phyloP scores from a whole-genome alignment of 805 yeast species.

The Yarrowia yakushimensis region DNA sequence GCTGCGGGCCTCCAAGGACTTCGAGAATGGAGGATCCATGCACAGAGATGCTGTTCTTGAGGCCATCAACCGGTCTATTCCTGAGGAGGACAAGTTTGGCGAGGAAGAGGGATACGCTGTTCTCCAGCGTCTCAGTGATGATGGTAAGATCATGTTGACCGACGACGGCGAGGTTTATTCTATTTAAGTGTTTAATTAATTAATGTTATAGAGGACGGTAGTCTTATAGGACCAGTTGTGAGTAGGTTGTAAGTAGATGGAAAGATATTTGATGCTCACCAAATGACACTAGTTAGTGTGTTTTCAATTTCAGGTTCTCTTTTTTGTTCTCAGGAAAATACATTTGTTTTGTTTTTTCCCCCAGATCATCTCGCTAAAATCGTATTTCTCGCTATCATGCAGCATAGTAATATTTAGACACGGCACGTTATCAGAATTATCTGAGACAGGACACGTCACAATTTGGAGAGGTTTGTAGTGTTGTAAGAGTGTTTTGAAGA shows the following conservation, averaged over 20 bases:
- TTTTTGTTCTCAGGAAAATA: too few species aligned
- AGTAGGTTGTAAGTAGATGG: too few species aligned
- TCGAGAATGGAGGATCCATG: slow-evolving; percentile 47
- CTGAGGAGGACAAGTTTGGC: slow-evolving; percentile 41
- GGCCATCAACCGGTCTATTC: slow-evolving; percentile 45
- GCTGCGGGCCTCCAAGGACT: slow-evolving; percentile 48
- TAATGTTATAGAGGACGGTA: neutral
- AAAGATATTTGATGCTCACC: too few species aligned
- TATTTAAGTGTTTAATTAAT: slow-evolving; percentile 28
- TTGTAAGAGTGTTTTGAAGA: neutral
- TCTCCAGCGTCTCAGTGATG: slow-evolving; percentile 37
- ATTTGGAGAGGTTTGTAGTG: neutral
- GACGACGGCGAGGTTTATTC: slow-evolving; percentile 36
- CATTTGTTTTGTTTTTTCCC: too few species aligned
- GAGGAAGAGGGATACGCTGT: slow-evolving; percentile 42
- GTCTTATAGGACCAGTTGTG: too few species aligned
- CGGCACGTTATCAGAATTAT: neutral
- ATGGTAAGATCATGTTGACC: slow-evolving; percentile 40
- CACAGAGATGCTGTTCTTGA: slow-evolving; percentile 41
- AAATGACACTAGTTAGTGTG: too few species aligned
- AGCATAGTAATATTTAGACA: too few species aligned
- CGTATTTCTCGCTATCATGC: slow-evolving; percentile 8
- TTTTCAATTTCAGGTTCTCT: too few species aligned
- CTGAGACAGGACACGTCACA: neutral
- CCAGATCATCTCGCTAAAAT: slow-evolving; percentile 3